phyloP scores from a whole-genome alignment of 2,329 filamentous ascomycete species.

The Paraconiothyrium brasiliense region DNA sequence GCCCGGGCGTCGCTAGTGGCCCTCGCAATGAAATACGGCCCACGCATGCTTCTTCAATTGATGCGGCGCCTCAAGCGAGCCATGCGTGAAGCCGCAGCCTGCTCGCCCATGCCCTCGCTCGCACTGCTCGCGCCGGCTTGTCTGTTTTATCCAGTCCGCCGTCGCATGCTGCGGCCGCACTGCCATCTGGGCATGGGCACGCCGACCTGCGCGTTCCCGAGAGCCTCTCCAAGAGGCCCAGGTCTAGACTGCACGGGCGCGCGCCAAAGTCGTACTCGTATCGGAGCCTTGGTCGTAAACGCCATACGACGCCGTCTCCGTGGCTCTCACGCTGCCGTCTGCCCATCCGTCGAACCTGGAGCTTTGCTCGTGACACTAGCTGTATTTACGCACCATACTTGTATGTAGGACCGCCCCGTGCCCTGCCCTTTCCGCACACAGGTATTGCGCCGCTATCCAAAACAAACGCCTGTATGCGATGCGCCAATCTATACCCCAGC shows the following conservation, averaged over 20 bases:
- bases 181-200: neutral
- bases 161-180: neutral
- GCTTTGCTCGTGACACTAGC: neutral
- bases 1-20: no score
- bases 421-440: neutral
- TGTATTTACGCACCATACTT: neutral
- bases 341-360: neutral
- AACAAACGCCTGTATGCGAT: neutral
- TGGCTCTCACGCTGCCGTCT: no score
- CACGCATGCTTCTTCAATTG: no score
- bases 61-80: no score
- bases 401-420: neutral
- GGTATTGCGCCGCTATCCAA: neutral
- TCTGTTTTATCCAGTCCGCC: neutral
- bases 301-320: no score
- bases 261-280: neutral
- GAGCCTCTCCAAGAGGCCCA: neutral
- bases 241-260: neutral
- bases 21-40: no score
- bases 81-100: neutral
- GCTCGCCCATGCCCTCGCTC: slow-evolving; percentile 3
- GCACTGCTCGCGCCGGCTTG: neutral
- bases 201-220: neutral
- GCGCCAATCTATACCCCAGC: neutral
- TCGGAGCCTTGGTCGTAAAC: neutral